Conservation (phyloP, 2,329 filamentous ascomycete species). For the Cercospora nicotianae region DNA sequence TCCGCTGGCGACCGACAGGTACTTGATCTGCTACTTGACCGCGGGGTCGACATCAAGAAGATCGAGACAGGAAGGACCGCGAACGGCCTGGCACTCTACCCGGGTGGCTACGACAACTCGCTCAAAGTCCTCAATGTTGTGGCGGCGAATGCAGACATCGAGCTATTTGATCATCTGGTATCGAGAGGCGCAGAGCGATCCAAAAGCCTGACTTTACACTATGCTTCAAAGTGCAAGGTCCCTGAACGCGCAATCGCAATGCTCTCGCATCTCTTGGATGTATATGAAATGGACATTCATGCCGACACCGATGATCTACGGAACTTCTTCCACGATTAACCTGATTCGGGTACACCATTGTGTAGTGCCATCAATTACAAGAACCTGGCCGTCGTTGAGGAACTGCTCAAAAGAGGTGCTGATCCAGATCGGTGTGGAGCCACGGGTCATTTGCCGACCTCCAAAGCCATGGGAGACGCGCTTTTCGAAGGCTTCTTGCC, state of each 20-base stretch:
- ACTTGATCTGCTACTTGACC: slow-evolving; percentile 23
- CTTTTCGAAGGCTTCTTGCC: slow-evolving; percentile 10
- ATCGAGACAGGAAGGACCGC: slow-evolving; percentile 12
- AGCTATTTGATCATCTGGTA: slow-evolving; percentile 21
- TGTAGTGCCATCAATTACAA: slow-evolving; percentile 14
- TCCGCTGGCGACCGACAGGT: slow-evolving; percentile 12
- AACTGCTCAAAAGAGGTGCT: slow-evolving; percentile 17
- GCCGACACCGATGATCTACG: slow-evolving; percentile 15
- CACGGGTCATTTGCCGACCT: not conserved
- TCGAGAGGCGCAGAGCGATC: slow-evolving; percentile 14
- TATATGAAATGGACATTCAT: slow-evolving; percentile 20
- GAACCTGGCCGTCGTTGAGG: slow-evolving; percentile 18
- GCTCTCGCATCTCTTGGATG: slow-evolving; percentile 18
- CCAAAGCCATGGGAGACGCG: slow-evolving; percentile 1
- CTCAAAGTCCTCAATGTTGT: slow-evolving; percentile 18
- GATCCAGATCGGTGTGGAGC: not conserved
- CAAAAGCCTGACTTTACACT: slow-evolving; percentile 15
- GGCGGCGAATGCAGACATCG: slow-evolving; percentile 21
- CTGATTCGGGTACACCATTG: slow-evolving; percentile 18
- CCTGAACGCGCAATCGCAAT: slow-evolving; percentile 9
- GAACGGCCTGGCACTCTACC: slow-evolving; percentile 2
- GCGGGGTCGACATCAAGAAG: slow-evolving; percentile 20
- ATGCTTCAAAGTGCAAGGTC: slow-evolving; percentile 16
- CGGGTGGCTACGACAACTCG: slow-evolving; percentile 12
- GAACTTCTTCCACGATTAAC: slow-evolving; percentile 5